Percentiles rank a stretch among this genome's conserved stretches.
phyloP scores from a whole-genome alignment of 805 yeast species.

The Huiozyma naganishii region DNA sequence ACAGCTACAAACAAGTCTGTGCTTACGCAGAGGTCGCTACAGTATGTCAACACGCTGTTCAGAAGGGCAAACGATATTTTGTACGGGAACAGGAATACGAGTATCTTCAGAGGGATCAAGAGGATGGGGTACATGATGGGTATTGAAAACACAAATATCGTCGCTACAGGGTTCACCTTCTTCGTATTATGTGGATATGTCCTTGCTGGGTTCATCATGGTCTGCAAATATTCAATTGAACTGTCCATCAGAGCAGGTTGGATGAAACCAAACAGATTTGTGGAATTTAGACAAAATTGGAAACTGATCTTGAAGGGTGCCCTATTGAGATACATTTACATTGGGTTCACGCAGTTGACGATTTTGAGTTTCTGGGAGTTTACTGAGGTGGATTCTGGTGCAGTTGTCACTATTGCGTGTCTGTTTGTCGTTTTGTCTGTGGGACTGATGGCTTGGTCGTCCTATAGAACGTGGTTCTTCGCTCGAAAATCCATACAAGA shows the following conservation, averaged over 20 bases:
- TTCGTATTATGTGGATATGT: slow-evolving; percentile 70
- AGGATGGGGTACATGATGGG: slow-evolving; percentile 65
- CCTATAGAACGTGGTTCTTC: slow-evolving; percentile 49
- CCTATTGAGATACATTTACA: slow-evolving; percentile 62
- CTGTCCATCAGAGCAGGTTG: slow-evolving; percentile 39
- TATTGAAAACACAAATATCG: slow-evolving; percentile 77
- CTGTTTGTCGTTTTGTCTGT: slow-evolving; percentile 54
- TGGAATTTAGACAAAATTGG: slow-evolving; percentile 47
- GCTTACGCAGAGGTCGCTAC: slow-evolving; percentile 47
- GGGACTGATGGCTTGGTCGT: slow-evolving; percentile 53
- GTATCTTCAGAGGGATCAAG: slow-evolving; percentile 74
- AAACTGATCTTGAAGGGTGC: slow-evolving; percentile 61
- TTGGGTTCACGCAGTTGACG: slow-evolving; percentile 75
- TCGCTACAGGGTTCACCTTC: slow-evolving; percentile 78
- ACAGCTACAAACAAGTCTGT: slow-evolving; percentile 53
- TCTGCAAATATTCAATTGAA: slow-evolving; percentile 41
- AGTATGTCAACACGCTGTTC: slow-evolving; percentile 15
- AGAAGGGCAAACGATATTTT: slow-evolving; percentile 32
- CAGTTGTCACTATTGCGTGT: slow-evolving; percentile 73
- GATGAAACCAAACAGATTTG: slow-evolving; percentile 38
- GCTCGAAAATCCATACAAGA: slow-evolving; percentile 51
- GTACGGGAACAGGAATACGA: slow-evolving; percentile 44
- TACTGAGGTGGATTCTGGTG: slow-evolving; percentile 71
- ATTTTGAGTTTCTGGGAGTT: slow-evolving; percentile 85
- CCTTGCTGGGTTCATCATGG: slow-evolving; percentile 48